Base-by-base conservation (phyloP, 257 asterid genomes). In the Scutellaria baicalensis region DNA sequence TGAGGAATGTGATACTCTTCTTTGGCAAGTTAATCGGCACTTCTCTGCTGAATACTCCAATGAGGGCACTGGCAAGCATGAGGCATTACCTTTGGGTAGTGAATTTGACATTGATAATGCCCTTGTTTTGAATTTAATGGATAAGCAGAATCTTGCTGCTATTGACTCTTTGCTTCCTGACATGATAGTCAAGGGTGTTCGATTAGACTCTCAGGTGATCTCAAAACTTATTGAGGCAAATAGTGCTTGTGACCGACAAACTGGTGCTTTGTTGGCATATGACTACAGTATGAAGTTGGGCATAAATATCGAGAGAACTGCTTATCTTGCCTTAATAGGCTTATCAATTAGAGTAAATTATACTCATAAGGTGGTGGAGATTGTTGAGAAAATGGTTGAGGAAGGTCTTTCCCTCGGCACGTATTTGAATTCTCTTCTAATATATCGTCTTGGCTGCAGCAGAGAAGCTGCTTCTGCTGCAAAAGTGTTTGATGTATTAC, bases 1-100 rank as follows among this genome's bases (percentile, higher is more conserved):
- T 8, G 93, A 88, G 35, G 85, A 77, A 76, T 81, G 82, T 70
- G 86, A 79, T 69, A 27, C 9, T 14, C 96, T 94, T 64, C 83
- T 94, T 17, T 84, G 80, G 78, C 84, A 91, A 73, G 95, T 88
- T 48, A 85, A 94, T 80, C 95, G 49, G 14, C 99, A 94, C 74
- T 52, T 84, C 18, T 77, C 82, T 59, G 13, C 44, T 47, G 85
- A 77, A 59, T 57, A 83, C 54, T 66, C 73, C 67, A 51, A 59
- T 27, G 58, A 78, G 17, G 40, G 36, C 33, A 59, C 56, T 1
- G 68, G 52, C 48, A 35, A 39, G 71, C 44, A 44, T 43, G 64
- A 74, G 27, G 35, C 64, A 43, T 56, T 39, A 43, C 23, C 55
- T 56, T 75, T 8, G 2, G 81, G 66, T 44, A 49, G 17, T 60